A percentile compares a stretch with the other conserved stretches of the same genome.
Evolutionary conservation across 192 early-diverging fungal genomes (phyloP).

Genomic region (Podila epigama): DNA sequence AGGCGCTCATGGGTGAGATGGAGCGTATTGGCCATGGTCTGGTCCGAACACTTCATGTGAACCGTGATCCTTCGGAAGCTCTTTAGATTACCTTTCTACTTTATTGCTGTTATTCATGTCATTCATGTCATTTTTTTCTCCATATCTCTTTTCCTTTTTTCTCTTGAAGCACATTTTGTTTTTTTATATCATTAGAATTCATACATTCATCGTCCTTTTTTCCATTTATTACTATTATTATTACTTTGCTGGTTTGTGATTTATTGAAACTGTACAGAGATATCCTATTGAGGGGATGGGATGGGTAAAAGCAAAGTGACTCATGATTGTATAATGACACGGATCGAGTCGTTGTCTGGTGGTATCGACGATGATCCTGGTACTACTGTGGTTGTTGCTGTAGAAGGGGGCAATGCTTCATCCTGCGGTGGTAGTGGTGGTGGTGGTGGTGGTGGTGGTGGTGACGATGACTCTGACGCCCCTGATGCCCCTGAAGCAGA

Average conservation of each 20-base stretch:
- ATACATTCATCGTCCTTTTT: not conserved
- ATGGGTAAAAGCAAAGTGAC: too few relatives aligned
- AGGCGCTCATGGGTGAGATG: conserved; percentile 71
- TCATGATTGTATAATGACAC: too few relatives aligned
- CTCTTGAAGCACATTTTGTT: not conserved
- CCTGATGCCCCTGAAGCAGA: not conserved
- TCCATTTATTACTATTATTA: not conserved
- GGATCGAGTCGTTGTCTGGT: too few relatives aligned
- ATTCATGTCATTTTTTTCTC: not conserved
- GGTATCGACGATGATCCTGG: too few relatives aligned
- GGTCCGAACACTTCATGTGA: conserved; percentile 33
- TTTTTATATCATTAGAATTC: not conserved
- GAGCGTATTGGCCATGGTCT: conserved; percentile 71
- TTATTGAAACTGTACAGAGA: conserved; percentile 1
- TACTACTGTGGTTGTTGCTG: too few relatives aligned
- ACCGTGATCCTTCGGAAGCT: conserved; percentile 23
- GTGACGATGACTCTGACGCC: not conserved
- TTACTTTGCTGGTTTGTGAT: not conserved
- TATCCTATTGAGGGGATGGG: not conserved
- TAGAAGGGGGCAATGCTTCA: too few relatives aligned
- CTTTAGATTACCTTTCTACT: not conserved
- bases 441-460: not conserved
- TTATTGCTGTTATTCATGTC: not conserved
- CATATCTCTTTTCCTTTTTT: not conserved
- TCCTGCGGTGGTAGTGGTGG: not conserved